Conservation (phyloP, 2,329 filamentous ascomycete genomes). For the Alternaria brassicicola region DNA sequence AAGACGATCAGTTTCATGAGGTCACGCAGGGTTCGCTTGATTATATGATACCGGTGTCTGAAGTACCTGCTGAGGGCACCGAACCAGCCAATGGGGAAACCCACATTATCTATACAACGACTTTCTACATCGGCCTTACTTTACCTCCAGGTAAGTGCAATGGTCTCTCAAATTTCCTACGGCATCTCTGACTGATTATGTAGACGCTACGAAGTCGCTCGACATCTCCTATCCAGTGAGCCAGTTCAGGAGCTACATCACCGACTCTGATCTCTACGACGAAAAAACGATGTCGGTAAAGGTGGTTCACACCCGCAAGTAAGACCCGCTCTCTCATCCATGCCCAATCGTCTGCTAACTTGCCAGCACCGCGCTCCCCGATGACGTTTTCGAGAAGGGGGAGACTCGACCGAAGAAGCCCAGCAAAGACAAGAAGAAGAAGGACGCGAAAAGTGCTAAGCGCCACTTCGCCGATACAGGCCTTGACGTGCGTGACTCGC, state of each 20-base stretch:
- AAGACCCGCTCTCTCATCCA: constrained; percentile 48
- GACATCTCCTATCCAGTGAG: constrained; percentile 82
- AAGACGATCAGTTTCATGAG: constrained; percentile 65
- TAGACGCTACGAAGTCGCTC: constrained; percentile 69
- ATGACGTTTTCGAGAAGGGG: constrained; percentile 84
- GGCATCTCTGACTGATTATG: constrained; percentile 14
- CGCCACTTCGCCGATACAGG: constrained; percentile 53
- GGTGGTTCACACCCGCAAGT: constrained; percentile 87
- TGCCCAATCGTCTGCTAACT: constrained; percentile 22
- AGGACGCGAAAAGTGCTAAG: constrained; percentile 45
- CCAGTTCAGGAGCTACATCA: constrained; percentile 85
- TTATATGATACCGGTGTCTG: constrained; percentile 60
- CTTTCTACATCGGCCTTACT: constrained; percentile 91
- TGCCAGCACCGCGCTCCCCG: constrained; percentile 79
- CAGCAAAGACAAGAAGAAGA: constrained; percentile 51
- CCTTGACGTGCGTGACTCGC: constrained; percentile 53
- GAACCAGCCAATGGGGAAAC: constrained; percentile 48
- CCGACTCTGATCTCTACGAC: constrained; percentile 75
- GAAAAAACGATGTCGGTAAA: constrained; percentile 77
- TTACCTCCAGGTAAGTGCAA: constrained; percentile 70
- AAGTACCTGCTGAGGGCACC: constrained; percentile 54
- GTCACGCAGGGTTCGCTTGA: constrained; percentile 67
- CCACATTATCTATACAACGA: constrained; percentile 78
- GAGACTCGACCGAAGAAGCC: constrained; percentile 61
- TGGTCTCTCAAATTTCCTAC: neutral